A percentile compares a stretch with the other conserved stretches of the same genome.
phyloP scores from a whole-genome alignment of 179 eudicot species.

The Amaranthus tricolor region DNA sequence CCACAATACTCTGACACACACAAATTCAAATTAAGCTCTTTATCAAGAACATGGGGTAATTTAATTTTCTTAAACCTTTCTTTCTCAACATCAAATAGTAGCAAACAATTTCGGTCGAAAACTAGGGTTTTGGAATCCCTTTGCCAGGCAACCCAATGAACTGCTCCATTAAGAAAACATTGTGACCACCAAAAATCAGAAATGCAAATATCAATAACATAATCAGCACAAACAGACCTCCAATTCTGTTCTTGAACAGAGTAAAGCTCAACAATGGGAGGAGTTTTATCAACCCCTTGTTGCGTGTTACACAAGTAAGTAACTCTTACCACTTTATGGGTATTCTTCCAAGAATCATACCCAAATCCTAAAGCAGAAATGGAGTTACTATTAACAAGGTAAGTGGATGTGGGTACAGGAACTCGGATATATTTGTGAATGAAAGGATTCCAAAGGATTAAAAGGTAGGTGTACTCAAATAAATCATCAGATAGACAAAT shows the following conservation, averaged over 20 bases:
- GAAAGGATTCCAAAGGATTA: constrained; percentile 23
- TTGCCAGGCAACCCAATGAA: constrained; percentile 27
- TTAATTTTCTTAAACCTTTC: constrained; percentile 23
- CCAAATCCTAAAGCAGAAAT: constrained; percentile 25
- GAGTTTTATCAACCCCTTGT: constrained; percentile 1
- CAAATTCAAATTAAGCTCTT: constrained; percentile 4
- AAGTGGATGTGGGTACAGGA: constrained; percentile 8
- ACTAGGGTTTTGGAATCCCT: constrained; percentile 2
- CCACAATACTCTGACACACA: constrained; percentile 9
- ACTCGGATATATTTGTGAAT: constrained; percentile 19
- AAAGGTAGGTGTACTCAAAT: constrained; percentile 4
- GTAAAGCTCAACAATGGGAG: constrained; percentile 18
- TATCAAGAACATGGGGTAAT: constrained; percentile 11
- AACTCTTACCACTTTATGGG: constrained; percentile 22
- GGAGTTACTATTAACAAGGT: not conserved
- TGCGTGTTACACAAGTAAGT: constrained; percentile 13
- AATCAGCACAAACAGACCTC: constrained; percentile 18
- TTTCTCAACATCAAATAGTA: constrained; percentile 22
- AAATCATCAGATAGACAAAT: constrained; percentile 24
- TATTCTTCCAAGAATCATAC: constrained; percentile 19
- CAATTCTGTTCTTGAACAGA: constrained; percentile 22
- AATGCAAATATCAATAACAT: constrained; percentile 7
- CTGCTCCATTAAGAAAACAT: constrained; percentile 17
- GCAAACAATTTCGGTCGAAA: constrained; percentile 12
- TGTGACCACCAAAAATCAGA: constrained; percentile 24